Conservation (phyloP, 495 filamentous ascomycete genomes). For the Daldinia decipiens region DNA sequence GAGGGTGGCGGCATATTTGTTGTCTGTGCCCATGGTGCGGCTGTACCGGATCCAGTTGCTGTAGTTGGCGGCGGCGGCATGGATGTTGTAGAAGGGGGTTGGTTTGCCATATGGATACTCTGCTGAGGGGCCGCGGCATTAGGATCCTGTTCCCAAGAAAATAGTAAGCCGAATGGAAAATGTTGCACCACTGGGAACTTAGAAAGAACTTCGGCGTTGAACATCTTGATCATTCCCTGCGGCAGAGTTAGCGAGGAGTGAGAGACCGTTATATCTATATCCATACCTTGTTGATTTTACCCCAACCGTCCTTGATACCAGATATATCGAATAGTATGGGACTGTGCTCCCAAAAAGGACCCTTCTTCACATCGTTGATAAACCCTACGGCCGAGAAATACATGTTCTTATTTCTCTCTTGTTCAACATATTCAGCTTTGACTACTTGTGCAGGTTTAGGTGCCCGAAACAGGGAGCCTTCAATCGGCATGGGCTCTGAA, state of each 20-base stretch:
- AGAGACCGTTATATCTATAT: background rate
- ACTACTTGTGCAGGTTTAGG: conserved; percentile 76
- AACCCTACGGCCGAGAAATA: conserved; percentile 99
- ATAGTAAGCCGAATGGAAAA: conserved; percentile 90
- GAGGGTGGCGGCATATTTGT: conserved; percentile 45
- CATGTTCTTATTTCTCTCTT: conserved; percentile 78
- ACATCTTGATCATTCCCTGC: conserved; percentile 96
- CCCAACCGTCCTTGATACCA: conserved; percentile 90
- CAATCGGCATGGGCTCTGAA: conserved; percentile 69
- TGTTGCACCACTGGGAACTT: conserved; percentile 98
- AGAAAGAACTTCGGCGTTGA: conserved; percentile 88
- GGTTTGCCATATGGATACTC: conserved; percentile 68
- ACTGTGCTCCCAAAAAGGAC: conserved; percentile 98
- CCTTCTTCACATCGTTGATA: conserved; percentile 97
- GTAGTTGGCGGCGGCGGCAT: conserved; percentile 28
- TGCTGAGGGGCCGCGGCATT: conserved; percentile 59
- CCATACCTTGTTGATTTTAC: conserved; percentile 93
- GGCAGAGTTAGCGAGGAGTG: conserved; percentile 18
- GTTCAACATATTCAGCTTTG: conserved; percentile 71
- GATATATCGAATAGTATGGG: conserved; percentile 95
- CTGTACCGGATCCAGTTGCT: conserved; percentile 43
- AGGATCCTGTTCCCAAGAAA: conserved; percentile 82
- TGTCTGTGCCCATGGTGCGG: conserved; percentile 55
- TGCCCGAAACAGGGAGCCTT: conserved; percentile 77
- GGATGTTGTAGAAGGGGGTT: conserved; percentile 55